Evolutionary conservation across 108 stramenopile species (phyloP), one percentile per base, ranked within the genome.

Genomic region (Parmales sp.): DNA sequence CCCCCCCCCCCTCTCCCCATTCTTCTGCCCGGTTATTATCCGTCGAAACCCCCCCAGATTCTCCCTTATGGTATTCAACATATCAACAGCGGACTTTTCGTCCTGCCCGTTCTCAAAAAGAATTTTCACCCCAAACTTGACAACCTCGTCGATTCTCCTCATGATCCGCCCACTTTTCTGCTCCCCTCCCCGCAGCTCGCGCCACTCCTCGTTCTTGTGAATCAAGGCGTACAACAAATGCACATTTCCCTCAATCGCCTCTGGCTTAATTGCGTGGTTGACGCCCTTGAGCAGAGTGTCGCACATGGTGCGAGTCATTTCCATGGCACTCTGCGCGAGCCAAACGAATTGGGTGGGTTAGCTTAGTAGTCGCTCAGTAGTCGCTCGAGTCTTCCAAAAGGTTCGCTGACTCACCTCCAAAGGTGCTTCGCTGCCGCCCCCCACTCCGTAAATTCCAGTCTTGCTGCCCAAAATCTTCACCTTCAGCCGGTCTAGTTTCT

Each of bases 371-470:
- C 37, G 20, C 4, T 70, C 37, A 9, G 18, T 20, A 46, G 25
- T 34, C 51, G 26, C 38, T 49, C 50, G 46, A 39, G n/a, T 54
- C 51, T 23, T 34, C n/a, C 48, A 7, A 26, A 1, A 31, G 37
- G 51, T 36, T 1, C 22, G 39, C 9, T 1, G 36, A 73, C 6
- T 11, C 6, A 43, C 8, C 37, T 18, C 19, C 11, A 0, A n/a
- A 67, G 13, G 2, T 63, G 18, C 1, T 37, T n/a, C n/a, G n/a
- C n/a, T n/a, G n/a, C 6, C 38, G 45, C 74, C 68, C 39, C 80
- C 86, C 81, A 88, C 87, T 31, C 78, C 80, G 43, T 90, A 76
- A 86, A 88, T 88, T 36, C 78, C 87, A 31, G 82, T 63, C 18
- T 67, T 46, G 22, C 79, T 67, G 29, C 78, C 68, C 22, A 82